phyloP scores from a whole-genome alignment of 192 early-diverging fungal species.

The Coemansia sp. region DNA sequence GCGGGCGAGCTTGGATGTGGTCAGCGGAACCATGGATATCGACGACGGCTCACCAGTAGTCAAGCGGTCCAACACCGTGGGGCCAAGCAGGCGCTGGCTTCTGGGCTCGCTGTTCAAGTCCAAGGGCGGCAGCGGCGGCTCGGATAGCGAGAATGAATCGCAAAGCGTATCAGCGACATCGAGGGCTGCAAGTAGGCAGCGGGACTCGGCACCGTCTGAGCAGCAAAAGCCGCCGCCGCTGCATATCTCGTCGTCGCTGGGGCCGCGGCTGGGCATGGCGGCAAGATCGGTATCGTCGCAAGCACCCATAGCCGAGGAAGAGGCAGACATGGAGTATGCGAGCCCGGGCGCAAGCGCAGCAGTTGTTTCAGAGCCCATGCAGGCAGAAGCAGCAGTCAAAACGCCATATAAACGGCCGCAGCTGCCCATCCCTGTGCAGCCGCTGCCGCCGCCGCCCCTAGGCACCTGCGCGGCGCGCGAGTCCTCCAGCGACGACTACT shows the following conservation, averaged over 20 bases:
- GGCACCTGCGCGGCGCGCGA: constrained; percentile 5
- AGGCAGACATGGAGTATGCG: background rate
- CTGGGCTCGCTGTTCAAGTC: constrained; percentile 26
- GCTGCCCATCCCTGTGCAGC: constrained; percentile 8
- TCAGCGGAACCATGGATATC: constrained; percentile 10
- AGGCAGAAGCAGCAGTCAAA: background rate
- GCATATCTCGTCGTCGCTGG: constrained; percentile 15
- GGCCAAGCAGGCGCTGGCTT: constrained; percentile 29
- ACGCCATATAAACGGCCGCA: constrained; percentile 1
- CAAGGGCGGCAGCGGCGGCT: background rate
- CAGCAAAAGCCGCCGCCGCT: constrained; percentile 2
- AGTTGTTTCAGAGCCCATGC: too few relatives aligned
- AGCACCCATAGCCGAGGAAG: constrained; percentile 24
- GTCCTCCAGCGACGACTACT: constrained; percentile 23
- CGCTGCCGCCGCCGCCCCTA: constrained; percentile 12
- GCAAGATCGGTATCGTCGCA: background rate
- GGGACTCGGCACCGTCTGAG: background rate
- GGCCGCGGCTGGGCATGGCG: constrained; percentile 6
- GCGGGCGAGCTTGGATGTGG: constrained; percentile 42
- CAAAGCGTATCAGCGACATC: background rate
- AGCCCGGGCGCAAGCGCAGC: too few relatives aligned
- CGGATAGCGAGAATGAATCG: background rate
- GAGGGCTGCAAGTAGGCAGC: background rate
- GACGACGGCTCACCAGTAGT: constrained; percentile 15
- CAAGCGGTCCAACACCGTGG: constrained; percentile 51